A percentile compares a stretch with the other conserved stretches of the same genome.
phyloP scores from a whole-genome alignment of 2,329 filamentous ascomycete species.

The Botrytis medusae region DNA sequence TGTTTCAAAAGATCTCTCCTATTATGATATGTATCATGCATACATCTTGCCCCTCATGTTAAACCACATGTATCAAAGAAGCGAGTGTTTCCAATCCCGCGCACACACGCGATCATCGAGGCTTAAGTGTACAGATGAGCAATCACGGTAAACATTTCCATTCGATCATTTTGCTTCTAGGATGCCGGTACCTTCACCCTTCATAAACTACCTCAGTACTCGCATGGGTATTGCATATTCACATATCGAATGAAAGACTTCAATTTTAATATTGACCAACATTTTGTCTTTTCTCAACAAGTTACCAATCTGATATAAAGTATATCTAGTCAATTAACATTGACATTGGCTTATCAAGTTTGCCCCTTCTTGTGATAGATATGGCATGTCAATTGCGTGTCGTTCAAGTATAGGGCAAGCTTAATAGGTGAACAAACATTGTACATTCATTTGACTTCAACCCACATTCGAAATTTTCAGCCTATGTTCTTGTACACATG shows the following conservation, averaged over 20 bases:
- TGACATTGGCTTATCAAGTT: not conserved
- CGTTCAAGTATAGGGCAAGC: not conserved
- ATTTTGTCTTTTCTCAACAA: not conserved
- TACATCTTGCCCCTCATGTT: not conserved
- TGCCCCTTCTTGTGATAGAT: not conserved
- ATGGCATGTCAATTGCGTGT: not conserved
- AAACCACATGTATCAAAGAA: not conserved
- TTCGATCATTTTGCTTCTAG: not conserved
- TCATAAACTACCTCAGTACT: not conserved
- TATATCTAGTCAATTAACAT: not conserved
- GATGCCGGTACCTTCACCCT: not conserved
- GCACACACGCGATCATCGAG: not conserved
- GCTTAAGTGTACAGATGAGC: not conserved
- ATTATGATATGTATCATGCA: not conserved
- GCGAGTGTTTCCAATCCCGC: slow-evolving; percentile 4
- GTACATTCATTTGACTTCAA: not conserved
- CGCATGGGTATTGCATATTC: not conserved
- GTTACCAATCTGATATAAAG: not conserved
- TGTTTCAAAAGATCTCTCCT: not conserved
- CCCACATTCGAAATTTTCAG: not conserved
- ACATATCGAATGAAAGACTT: not conserved
- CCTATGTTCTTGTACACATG: not conserved
- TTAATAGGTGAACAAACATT: not conserved
- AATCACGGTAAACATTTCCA: not conserved
- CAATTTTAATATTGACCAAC: not conserved